Conservation (phyloP, 371 early-diverging fungal species). For the Parasitella parasitica region DNA sequence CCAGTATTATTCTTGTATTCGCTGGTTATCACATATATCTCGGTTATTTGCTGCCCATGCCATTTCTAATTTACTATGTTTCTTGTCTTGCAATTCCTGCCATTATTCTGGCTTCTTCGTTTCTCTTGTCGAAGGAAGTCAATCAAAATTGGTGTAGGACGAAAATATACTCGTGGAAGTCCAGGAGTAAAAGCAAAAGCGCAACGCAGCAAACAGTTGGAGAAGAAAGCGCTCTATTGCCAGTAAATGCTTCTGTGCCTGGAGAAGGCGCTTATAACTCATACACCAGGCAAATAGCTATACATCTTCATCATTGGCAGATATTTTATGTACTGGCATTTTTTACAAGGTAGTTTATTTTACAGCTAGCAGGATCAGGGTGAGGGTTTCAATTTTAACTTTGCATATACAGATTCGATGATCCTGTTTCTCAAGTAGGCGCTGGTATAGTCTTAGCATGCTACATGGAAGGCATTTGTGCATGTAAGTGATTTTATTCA, state of each 20-base stretch:
- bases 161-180: not conserved
- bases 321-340: conserved; percentile 80
- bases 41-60: conserved; percentile 29
- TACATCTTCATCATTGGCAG: conserved; percentile 88
- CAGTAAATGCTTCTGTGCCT: not conserved
- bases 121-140: conserved; percentile 40
- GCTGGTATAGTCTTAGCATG: conserved; percentile 76
- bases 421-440: conserved; percentile 67
- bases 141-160: conserved; percentile 36
- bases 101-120: conserved; percentile 38
- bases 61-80: conserved; percentile 58
- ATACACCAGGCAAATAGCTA: conserved; percentile 15
- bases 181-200: not conserved
- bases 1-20: conserved; percentile 53
- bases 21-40: conserved; percentile 64
- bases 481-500: conserved; percentile 29
- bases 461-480: conserved; percentile 72
- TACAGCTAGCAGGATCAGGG: no score
- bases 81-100: conserved; percentile 53
- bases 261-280: not conserved
- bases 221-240: not conserved
- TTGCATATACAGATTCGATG: conserved; percentile 52
- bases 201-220: not conserved
- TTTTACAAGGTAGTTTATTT: conserved; percentile 53
- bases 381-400: not conserved